These are phyloP conservation scores for Pseudomicrostroma phylloplanum DNA, from an alignment of 1,284 basidiomycete genomes.

Conservation along the genomic window DNA sequence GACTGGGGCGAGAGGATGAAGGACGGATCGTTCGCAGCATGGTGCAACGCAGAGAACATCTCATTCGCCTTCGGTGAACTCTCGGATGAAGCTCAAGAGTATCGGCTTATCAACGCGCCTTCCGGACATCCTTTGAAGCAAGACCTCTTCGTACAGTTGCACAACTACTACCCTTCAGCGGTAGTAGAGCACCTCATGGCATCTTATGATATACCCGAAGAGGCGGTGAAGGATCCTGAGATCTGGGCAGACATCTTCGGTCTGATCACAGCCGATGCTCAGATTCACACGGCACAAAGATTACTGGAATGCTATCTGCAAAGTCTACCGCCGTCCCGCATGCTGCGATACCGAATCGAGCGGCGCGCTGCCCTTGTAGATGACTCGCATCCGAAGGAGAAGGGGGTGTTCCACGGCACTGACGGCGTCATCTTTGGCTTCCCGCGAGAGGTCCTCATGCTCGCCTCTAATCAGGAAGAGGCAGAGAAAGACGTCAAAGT, in stretches of 20 bases:
- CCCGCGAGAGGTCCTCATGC: background rate
- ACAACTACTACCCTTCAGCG: conserved; percentile 27
- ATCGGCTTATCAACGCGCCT: conserved; percentile 26
- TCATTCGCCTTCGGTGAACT: conserved; percentile 24
- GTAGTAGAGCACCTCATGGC: conserved; percentile 22
- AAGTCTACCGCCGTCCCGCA: conserved; percentile 8
- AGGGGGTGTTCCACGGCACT: conserved; percentile 22
- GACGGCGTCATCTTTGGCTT: conserved; percentile 13
- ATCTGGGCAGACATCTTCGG: conserved; percentile 15
- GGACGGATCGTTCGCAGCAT: conserved; percentile 21
- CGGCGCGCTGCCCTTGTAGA: conserved; percentile 19
- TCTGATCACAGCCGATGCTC: conserved; percentile 20
- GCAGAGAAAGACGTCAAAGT: background rate
- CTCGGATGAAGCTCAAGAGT: conserved; percentile 25
- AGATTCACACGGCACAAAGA: conserved; percentile 27
- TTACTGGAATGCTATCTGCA: conserved; percentile 14
- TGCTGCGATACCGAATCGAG: conserved; percentile 24
- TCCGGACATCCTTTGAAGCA: background rate
- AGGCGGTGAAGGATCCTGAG: background rate
- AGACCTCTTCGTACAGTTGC: conserved; percentile 17
- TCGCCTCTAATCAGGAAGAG: background rate
- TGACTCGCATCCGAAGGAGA: conserved; percentile 7
- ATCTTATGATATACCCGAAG: conserved; percentile 13
- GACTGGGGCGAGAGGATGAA: conserved; percentile 25
- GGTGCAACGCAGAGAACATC: conserved; percentile 20